Evolutionary conservation across 176 grass and related monocot genomes (phyloP).

Genomic region (Juncus inflexus): DNA sequence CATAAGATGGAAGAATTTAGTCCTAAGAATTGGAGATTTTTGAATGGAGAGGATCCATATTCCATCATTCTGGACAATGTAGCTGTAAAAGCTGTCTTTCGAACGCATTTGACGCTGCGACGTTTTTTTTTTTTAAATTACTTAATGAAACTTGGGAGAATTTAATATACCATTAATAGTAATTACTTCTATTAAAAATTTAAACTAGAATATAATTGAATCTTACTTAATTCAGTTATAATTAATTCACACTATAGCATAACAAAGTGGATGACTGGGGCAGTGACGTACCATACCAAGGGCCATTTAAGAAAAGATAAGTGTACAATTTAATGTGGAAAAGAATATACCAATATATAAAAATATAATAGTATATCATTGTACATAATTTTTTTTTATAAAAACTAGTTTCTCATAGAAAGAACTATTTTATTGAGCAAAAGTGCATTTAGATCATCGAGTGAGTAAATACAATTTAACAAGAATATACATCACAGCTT

Average conservation of each 20-base stretch:
- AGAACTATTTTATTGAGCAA: no score
- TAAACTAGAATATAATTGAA: background rate
- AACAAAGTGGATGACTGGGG: slow-evolving; percentile 11
- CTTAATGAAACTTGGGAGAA: background rate
- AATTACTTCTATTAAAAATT: background rate
- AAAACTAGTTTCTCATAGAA: no score
- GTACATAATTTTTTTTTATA: no score
- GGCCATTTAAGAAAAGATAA: no score
- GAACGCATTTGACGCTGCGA: slow-evolving; percentile 8
- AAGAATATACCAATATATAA: no score
- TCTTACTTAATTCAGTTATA: background rate
- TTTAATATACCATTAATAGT: slow-evolving; percentile 15
- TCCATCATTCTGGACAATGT: background rate
- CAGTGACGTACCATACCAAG: background rate
- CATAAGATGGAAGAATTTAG: no score
- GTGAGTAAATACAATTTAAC: no score
- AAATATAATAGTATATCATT: no score
- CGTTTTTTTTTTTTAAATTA: slow-evolving; percentile 13
- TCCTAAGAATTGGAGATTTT: slow-evolving; percentile 1
- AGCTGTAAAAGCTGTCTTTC: slow-evolving; percentile 22
- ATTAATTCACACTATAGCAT: background rate
- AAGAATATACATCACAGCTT: no score
- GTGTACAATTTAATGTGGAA: no score
- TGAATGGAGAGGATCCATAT: background rate
- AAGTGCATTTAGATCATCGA: no score